Percentiles rank a stretch among this genome's conserved stretches.
These are phyloP conservation scores for Coriolopsis trogii DNA, from an alignment of 1,284 basidiomycete genomes.

Conservation along the genomic window DNA sequence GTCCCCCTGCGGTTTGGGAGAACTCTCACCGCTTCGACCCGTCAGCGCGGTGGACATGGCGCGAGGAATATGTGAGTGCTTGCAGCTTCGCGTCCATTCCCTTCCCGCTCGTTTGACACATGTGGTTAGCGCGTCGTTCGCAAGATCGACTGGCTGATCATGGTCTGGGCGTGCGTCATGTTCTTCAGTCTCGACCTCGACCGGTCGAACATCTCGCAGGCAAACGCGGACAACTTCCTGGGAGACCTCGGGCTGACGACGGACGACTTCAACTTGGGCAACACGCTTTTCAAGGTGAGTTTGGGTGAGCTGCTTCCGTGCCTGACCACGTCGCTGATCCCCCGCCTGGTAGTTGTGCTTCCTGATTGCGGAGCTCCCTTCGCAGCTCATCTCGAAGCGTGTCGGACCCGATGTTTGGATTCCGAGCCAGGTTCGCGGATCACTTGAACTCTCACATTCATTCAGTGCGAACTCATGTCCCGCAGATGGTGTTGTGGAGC, in stretches of 20 bases:
- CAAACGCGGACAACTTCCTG: conserved; percentile 72
- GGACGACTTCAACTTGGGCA: conserved; percentile 69
- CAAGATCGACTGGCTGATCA: conserved; percentile 64
- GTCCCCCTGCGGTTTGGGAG: conserved; percentile 61
- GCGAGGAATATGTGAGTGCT: conserved; percentile 58
- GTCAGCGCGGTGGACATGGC: conserved; percentile 66
- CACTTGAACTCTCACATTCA: neutral
- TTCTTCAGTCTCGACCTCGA: conserved; percentile 63
- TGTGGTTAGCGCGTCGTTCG: conserved; percentile 50
- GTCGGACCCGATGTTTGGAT: conserved; percentile 76
- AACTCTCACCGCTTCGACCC: conserved; percentile 70
- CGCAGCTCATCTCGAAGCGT: conserved; percentile 71
- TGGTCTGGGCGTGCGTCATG: conserved; percentile 67
- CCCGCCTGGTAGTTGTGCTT: conserved; percentile 51
- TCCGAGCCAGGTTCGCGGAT: conserved; percentile 63
- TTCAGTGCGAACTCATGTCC: neutral
- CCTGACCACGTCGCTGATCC: no score
- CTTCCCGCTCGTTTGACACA: neutral
- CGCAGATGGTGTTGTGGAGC: conserved; percentile 57
- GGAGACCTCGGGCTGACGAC: conserved; percentile 62
- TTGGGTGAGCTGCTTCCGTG: no score
- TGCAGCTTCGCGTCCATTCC: neutral
- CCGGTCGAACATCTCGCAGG: conserved; percentile 58
- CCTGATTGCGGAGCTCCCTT: conserved; percentile 67
- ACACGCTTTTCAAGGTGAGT: conserved; percentile 41